A percentile compares a stretch with the other conserved stretches of the same genome.
Conservation (phyloP, 176 grass and related monocot species). For the Aegilops sharonensis region DNA sequence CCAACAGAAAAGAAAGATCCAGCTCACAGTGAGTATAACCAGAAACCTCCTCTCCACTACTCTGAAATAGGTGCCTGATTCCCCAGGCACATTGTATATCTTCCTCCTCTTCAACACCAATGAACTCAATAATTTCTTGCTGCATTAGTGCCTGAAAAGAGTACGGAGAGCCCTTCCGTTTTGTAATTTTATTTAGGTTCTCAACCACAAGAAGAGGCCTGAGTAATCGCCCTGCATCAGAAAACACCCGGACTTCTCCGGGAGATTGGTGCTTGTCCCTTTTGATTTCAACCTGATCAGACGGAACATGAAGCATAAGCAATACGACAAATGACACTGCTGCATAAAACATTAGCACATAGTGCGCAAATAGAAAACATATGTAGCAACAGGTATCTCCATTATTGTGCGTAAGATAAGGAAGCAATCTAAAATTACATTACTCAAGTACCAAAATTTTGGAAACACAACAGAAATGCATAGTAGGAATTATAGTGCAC, state of each 20-base stretch:
- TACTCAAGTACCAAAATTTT: conserved; percentile 17
- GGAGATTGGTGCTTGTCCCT: conserved; percentile 57
- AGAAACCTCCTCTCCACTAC: conserved; percentile 26
- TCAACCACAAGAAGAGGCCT: conserved; percentile 90
- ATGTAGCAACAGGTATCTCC: conserved; percentile 11
- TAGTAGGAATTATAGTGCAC: background rate
- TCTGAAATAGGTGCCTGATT: conserved; percentile 64
- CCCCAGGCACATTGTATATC: conserved; percentile 80
- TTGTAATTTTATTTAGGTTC: conserved; percentile 82
- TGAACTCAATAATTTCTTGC: conserved; percentile 86
- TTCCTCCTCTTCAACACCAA: conserved; percentile 96
- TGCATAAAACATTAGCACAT: background rate
- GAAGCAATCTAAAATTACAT: conserved; percentile 12
- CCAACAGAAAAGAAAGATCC: conserved; percentile 81
- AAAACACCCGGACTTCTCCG: conserved; percentile 87
- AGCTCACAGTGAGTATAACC: conserved; percentile 85
- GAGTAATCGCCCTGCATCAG: conserved; percentile 82
- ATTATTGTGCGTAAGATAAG: background rate
- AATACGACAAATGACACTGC: conserved; percentile 5
- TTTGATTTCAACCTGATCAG: conserved; percentile 91
- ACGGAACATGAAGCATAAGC: background rate
- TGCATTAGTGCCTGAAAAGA: conserved; percentile 80
- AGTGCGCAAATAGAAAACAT: background rate
- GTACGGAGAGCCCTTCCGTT: conserved; percentile 48
- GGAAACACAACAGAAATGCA: background rate